phyloP scores from a whole-genome alignment of 2,329 filamentous ascomycete genomes.

The Stachybotrys chartarum region DNA sequence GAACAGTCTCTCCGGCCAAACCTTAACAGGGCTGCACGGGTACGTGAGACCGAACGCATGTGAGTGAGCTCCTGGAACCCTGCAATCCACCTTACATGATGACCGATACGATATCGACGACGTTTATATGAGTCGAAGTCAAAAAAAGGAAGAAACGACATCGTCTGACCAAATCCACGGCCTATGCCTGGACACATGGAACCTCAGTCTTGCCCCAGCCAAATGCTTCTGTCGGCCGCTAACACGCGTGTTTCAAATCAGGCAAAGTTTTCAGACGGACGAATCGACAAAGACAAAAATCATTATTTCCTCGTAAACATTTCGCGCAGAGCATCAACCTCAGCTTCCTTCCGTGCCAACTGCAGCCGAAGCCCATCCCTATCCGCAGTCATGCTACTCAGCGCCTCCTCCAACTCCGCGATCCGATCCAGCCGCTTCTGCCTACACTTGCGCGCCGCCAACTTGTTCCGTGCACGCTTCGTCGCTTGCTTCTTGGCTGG shows the following conservation, averaged over 20 bases:
- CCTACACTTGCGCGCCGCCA: conserved; percentile 64
- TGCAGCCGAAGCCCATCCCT: conserved; percentile 56
- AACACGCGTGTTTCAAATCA: background rate
- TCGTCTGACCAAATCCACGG: background rate
- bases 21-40: too few species aligned
- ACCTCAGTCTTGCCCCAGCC: background rate
- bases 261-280: background rate
- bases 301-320: conserved; percentile 29
- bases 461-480: conserved; percentile 62
- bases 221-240: background rate
- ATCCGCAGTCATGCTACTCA: conserved; percentile 53
- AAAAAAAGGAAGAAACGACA: background rate
- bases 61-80: background rate
- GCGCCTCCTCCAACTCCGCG: conserved; percentile 49
- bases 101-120: background rate
- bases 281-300: background rate
- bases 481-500: conserved; percentile 20
- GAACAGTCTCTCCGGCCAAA: too few species aligned
- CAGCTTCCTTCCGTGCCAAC: conserved; percentile 58
- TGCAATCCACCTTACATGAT: background rate
- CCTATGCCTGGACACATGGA: background rate
- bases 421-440: conserved; percentile 65
- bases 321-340: conserved; percentile 52
- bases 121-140: background rate
- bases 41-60: background rate